Evolutionary conservation across 2,329 filamentous ascomycete species (phyloP), one percentile per base, ranked within the genome.

Genomic region (Drechslerella dactyloides): DNA sequence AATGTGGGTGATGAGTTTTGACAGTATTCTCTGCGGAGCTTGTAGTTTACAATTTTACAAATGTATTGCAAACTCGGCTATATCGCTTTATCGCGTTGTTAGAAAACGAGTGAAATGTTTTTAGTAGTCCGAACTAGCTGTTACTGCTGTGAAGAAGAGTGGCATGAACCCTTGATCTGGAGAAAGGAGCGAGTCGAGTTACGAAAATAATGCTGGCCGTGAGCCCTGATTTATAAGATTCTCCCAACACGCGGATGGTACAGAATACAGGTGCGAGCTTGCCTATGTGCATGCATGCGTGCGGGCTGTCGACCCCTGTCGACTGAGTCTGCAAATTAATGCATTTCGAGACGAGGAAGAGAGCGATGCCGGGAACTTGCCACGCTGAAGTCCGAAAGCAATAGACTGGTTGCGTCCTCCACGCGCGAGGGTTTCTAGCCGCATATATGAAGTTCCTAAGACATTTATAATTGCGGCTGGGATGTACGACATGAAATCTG

Each of bases 361-460:
- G n/a, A 65, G 60, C 68, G 68, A 65, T 72, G 54, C 65, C 68
- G 68, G 68, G 65, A 65, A 72, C 65, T 72, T 42, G 53, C 52
- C 48, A 37, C 40, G 23, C 56, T 33, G 64, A 54, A 19, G 13
- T 17, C 58, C 52, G 52, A 62, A 44, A 57, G 8, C 27, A 3
- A 33, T 8, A 33, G 56, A 23, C 48, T 21, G 13, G 48, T 40
- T 48, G 37, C 4, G 5, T 42, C 37, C 5, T 42, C 13, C 37
- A 33, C 8, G 27, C 8, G 27, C 8, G 27, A 3, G 4, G 27
- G 37, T 6, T 15, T 2, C 15, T 42, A 17, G 4, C 11, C 13
- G 37, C 37, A 13, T 13, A 42, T 13, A 42, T 68, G 56, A 60
- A 48, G 60, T 68, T 51, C 56, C 56, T 23, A 69, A 55, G 46